phyloP scores from a whole-genome alignment of 805 yeast species.

The Brettanomyces nanus region DNA sequence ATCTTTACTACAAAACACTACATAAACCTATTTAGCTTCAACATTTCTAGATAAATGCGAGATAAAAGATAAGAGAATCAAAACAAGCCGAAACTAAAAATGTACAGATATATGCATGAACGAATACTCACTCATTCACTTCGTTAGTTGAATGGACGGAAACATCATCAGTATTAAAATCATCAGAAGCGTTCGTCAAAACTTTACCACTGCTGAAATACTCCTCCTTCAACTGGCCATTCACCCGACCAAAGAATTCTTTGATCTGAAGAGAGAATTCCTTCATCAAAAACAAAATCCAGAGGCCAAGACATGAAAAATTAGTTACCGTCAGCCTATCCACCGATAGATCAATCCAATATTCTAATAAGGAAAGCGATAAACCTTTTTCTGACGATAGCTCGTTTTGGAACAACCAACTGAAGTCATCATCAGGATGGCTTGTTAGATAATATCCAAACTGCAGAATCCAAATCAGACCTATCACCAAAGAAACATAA shows the following conservation, averaged over 20 bases:
- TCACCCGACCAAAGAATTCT: background rate
- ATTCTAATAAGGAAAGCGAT: background rate
- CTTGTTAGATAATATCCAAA: background rate
- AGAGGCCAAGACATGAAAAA: background rate
- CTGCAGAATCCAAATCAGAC: background rate
- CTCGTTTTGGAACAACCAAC: background rate
- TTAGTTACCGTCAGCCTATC: background rate
- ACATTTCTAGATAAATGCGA: no score
- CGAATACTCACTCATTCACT: no score
- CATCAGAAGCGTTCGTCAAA: slow-evolving; percentile 13
- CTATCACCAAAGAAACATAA: background rate
- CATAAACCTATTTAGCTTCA: no score
- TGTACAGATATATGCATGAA: background rate
- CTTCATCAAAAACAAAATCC: slow-evolving; percentile 1
- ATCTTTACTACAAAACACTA: no score
- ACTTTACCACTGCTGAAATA: slow-evolving; percentile 20
- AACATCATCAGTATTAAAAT: slow-evolving; percentile 1
- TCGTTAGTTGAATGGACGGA: no score
- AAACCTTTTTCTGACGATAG: background rate
- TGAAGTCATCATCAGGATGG: slow-evolving; percentile 1
- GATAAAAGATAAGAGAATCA: no score
- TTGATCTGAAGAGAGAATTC: background rate
- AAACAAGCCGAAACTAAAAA: no score
- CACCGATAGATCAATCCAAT: background rate
- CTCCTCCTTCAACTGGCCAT: slow-evolving; percentile 16